Evolutionary conservation across 139 green algal genomes (phyloP).

Genomic region (Chlamydomonas incerta): DNA sequence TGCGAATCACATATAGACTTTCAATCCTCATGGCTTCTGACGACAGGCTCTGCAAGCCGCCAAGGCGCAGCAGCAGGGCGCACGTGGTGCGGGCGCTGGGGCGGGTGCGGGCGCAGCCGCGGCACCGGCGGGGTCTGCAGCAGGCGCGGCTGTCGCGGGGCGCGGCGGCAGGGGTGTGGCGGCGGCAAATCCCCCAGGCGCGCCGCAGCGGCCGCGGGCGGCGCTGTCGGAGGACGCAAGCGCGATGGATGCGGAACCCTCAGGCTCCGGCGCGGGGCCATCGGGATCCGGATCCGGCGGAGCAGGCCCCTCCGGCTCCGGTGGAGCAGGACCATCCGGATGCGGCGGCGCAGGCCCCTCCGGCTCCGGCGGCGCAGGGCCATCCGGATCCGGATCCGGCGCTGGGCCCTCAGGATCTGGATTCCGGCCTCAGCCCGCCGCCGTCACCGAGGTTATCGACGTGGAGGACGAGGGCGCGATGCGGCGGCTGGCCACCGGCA

Average conservation of each 20-base stretch:
- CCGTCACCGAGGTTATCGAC: constrained; percentile 6
- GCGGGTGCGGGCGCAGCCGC: not conserved
- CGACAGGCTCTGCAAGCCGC: constrained; percentile 4
- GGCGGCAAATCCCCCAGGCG: not conserved
- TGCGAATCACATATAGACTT: too few relatives aligned
- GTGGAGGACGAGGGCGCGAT: constrained; percentile 39
- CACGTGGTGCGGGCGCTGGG: not conserved
- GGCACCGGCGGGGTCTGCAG: not conserved
- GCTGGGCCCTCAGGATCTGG: not conserved
- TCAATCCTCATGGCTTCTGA: too few relatives aligned
- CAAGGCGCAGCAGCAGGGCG: not conserved
- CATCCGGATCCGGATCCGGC: too few relatives aligned
- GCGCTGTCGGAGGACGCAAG: not conserved
- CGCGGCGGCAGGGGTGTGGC: not conserved
- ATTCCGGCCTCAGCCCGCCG: not conserved
- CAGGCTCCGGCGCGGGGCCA: not conserved
- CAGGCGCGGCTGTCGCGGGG: not conserved
- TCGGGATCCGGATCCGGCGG: not conserved
- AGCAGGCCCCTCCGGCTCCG: not conserved
- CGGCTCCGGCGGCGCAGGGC: not conserved
- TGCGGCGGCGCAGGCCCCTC: not conserved
- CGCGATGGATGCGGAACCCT: not conserved
- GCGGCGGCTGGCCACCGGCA: constrained; percentile 29
- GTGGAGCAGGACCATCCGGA: not conserved
- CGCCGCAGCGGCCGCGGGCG: not conserved